Conservation (phyloP, 352 stramenopile genomes). For the Phytophthora sojae region DNA sequence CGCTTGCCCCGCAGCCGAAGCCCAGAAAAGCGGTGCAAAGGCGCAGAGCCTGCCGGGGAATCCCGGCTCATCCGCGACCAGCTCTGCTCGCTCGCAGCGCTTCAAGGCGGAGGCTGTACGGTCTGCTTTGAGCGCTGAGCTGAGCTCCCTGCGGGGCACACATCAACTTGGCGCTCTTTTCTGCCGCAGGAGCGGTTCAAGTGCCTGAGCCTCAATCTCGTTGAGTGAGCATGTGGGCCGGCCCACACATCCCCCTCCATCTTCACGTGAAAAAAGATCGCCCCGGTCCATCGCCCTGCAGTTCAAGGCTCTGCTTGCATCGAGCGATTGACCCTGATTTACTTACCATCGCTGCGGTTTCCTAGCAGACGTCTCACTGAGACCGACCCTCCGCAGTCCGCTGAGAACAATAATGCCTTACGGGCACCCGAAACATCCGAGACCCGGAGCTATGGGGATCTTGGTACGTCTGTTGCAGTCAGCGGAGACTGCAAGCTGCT, state of each 20-base stretch:
- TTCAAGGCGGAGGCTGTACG: neutral
- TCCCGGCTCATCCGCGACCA: constrained; percentile 21
- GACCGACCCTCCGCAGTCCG: neutral
- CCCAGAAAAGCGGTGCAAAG: constrained; percentile 9
- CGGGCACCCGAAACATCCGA: constrained; percentile 1
- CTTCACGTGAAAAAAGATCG: constrained; percentile 20
- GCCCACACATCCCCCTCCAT: constrained; percentile 20
- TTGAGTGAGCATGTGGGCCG: neutral
- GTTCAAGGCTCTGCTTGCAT: neutral
- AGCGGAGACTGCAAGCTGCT: neutral
- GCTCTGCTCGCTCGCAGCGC: constrained; percentile 1
- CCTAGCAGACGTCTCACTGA: neutral
- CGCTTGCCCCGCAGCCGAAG: constrained; percentile 15
- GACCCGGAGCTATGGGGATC: constrained; percentile 1
- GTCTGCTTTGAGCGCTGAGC: neutral
- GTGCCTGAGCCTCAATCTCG: neutral
- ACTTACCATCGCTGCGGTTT: neutral
- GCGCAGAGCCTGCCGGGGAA: constrained; percentile 23
- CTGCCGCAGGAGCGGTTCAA: constrained; percentile 10
- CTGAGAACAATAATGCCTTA: neutral
- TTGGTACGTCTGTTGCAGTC: too few species aligned
- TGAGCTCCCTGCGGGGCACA: neutral
- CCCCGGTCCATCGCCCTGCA: neutral
- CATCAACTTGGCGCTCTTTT: neutral
- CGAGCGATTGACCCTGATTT: neutral